phyloP scores from a whole-genome alignment of 2,329 filamentous ascomycete genomes.

The Exophiala aquamarina region DNA sequence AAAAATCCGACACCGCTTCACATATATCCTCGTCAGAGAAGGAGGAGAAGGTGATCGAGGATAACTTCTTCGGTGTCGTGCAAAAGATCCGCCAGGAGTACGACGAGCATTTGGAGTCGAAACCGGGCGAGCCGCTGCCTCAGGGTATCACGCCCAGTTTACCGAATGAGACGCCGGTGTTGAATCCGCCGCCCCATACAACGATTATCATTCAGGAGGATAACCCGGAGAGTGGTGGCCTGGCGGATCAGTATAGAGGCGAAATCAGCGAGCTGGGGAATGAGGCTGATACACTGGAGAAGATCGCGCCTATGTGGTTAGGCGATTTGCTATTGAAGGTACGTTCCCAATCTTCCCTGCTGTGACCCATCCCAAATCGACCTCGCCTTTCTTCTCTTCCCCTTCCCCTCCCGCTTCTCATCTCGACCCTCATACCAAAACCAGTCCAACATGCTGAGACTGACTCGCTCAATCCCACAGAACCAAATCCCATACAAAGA shows the following conservation, averaged over 20 bases:
- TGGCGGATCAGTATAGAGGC: slow-evolving; percentile 86
- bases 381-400: too few species aligned
- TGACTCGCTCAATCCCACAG: slow-evolving; percentile 37
- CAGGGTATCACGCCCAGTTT: slow-evolving; percentile 44
- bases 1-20: slow-evolving; percentile 63
- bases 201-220: slow-evolving; percentile 67
- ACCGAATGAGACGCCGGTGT: slow-evolving; percentile 45
- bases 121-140: slow-evolving; percentile 38
- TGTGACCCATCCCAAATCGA: not conserved
- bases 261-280: slow-evolving; percentile 75
- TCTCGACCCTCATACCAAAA: not conserved
- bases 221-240: slow-evolving; percentile 60
- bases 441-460: slow-evolving; percentile 17
- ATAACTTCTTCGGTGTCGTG: slow-evolving; percentile 47
- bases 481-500: slow-evolving; percentile 85
- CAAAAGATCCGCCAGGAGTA: slow-evolving; percentile 48
- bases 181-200: slow-evolving; percentile 50
- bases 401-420: too few species aligned
- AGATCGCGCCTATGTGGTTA: slow-evolving; percentile 85
- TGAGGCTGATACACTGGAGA: slow-evolving; percentile 81
- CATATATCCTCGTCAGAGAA: slow-evolving; percentile 52
- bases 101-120: slow-evolving; percentile 40
- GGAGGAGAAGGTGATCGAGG: slow-evolving; percentile 49
- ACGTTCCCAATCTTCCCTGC: slow-evolving; percentile 27
- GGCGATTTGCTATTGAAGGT: slow-evolving; percentile 78